phyloP scores from a whole-genome alignment of 768 basidiomycete species.

The Boletus eberwhitei region DNA sequence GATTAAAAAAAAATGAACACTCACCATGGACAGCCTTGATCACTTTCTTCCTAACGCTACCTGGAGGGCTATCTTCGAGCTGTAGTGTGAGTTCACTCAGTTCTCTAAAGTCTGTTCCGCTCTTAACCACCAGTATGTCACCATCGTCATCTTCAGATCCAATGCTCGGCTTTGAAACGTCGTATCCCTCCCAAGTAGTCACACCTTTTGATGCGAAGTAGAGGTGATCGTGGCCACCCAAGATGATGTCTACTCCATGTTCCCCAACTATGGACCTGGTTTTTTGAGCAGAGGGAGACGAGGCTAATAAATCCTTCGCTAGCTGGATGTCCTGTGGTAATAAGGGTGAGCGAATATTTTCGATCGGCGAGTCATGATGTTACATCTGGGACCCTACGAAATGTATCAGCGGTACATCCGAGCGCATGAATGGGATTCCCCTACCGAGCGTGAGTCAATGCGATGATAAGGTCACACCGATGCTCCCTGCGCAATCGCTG shows the following conservation, averaged over 20 bases:
- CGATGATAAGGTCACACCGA: slow-evolving; percentile 79
- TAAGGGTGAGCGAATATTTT: slow-evolving; percentile 7
- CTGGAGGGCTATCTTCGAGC: slow-evolving; percentile 54
- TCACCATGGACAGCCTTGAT: slow-evolving; percentile 62
- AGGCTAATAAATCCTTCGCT: slow-evolving; percentile 62
- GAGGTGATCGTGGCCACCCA: slow-evolving; percentile 89
- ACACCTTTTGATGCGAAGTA: slow-evolving; percentile 72
- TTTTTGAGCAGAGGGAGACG: slow-evolving; percentile 53
- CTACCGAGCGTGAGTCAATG: slow-evolving; percentile 79
- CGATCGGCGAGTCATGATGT: background rate
- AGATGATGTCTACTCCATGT: slow-evolving; percentile 80
- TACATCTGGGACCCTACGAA: slow-evolving; percentile 31
- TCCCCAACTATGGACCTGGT: slow-evolving; percentile 38
- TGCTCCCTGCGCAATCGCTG: slow-evolving; percentile 65
- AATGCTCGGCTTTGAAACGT: slow-evolving; percentile 46
- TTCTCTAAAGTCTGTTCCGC: slow-evolving; percentile 88
- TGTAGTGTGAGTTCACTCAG: slow-evolving; percentile 71
- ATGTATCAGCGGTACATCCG: slow-evolving; percentile 1
- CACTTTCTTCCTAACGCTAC: slow-evolving; percentile 61
- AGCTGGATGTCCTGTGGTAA: slow-evolving; percentile 59
- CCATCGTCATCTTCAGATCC: slow-evolving; percentile 74
- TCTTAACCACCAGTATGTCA: slow-evolving; percentile 74
- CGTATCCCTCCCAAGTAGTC: slow-evolving; percentile 62
- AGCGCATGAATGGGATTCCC: slow-evolving; percentile 4
- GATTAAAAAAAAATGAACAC: slow-evolving; percentile 7